Evolutionary conservation across 306 rosid genomes (phyloP).

Genomic region (Benincasa hispida): DNA sequence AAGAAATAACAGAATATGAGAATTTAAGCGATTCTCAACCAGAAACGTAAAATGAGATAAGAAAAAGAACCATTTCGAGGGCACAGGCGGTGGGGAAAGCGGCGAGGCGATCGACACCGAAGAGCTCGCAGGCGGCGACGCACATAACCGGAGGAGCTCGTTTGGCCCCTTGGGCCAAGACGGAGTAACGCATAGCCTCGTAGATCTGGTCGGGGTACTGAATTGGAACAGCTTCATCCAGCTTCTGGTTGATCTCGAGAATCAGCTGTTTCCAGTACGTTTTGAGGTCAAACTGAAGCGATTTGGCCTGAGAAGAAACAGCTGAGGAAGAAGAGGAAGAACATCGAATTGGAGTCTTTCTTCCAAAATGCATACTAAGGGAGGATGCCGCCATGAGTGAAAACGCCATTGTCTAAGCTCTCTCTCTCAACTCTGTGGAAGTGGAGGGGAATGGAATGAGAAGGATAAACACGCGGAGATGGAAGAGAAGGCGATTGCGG

Average conservation of each 20-base stretch:
- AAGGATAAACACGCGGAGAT: too few species aligned
- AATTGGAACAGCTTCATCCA: slow-evolving; percentile 63
- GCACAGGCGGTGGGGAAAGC: slow-evolving; percentile 97
- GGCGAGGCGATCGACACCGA: slow-evolving; percentile 64
- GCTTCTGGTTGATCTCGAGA: slow-evolving; percentile 60
- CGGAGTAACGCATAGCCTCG: slow-evolving; percentile 80
- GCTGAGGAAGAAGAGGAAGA: slow-evolving; percentile 29
- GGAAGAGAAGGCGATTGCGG: too few species aligned
- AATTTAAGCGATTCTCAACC: background rate
- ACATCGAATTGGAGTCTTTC: slow-evolving; percentile 29
- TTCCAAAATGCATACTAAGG: slow-evolving; percentile 15
- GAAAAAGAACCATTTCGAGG: slow-evolving; percentile 68
- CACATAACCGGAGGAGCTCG: slow-evolving; percentile 96
- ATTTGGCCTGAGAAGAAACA: slow-evolving; percentile 19
- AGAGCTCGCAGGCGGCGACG: slow-evolving; percentile 75
- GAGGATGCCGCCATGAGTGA: slow-evolving; percentile 25
- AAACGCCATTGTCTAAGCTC: slow-evolving; percentile 29
- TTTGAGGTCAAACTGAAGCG: slow-evolving; percentile 59
- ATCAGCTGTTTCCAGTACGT: slow-evolving; percentile 61
- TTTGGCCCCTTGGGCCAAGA: slow-evolving; percentile 67
- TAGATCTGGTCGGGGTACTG: slow-evolving; percentile 66
- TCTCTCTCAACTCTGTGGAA: too few species aligned
- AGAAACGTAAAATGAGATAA: background rate
- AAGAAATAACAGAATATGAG: background rate
- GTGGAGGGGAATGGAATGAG: too few species aligned